Evolutionary conservation across 306 rosid genomes (phyloP), one percentile per base, ranked within the genome.

Genomic region (Cicer pinnatifidum): DNA sequence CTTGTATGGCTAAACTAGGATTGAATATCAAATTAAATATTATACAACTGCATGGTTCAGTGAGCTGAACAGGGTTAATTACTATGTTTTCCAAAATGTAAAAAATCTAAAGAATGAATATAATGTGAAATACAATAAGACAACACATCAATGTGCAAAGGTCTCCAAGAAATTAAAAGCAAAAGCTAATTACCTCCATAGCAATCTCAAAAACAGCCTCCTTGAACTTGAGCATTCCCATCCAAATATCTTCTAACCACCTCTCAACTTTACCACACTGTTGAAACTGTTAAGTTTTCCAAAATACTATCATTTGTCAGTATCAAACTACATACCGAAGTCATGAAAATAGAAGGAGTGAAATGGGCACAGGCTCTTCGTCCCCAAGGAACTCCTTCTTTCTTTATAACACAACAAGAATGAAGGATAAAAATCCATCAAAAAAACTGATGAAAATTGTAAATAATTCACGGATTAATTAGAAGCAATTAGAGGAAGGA

Each of bases 181-280:
- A 71, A 67, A 53, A 69, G 38, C 6, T 73, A 64, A 73, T 74
- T 81, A 94, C 99, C 99, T 94, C 95, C 63, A 90, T 69, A 64
- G 92, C 90, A 82, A 91, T 82, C 41, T 84, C 82, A 63, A 89
- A 85, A 71, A 94, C 85, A 38, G 87, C 88, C 82, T 94, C 99
- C 84, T 91, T 94, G 75, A 94, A 90, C 89, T 86, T 91, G 45
- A 77, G 82, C 95, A 90, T 91, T 87, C 96, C 86, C 81, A 76
- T 86, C 99, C 99, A 94, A 76, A 88, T 85, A 84, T 91, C 99
- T 85, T 94, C 99, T 71, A 91, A 84, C 99, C 99, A 90, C 84
- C 94, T 91, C 85, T 94, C 99, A 72, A 94, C 82, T 88, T 88
- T 90, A 75, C 96, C 97, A 41, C 84, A 72, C 41, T 81, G 93